These are phyloP conservation scores for Debaryomycetaceae sp. DNA, from an alignment of 1,139 yeast genomes.

Conservation along the genomic window DNA sequence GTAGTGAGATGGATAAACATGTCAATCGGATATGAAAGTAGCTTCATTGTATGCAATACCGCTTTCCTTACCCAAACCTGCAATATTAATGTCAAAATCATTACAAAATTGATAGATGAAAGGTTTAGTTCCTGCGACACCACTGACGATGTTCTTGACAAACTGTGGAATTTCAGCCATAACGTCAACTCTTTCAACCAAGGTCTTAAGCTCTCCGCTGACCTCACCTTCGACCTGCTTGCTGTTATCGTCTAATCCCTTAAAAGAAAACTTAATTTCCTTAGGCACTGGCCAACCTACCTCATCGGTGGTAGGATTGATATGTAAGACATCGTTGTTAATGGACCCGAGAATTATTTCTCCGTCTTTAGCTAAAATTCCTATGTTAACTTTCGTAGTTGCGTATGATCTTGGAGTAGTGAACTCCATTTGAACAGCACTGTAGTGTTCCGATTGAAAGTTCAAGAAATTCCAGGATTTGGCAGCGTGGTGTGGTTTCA, in stretches of 20 bases:
- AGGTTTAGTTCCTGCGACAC: slow-evolving; percentile 94
- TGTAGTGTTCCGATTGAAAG: slow-evolving; percentile 71
- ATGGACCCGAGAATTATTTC: slow-evolving; percentile 64
- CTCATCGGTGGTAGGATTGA: slow-evolving; percentile 58
- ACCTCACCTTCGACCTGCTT: slow-evolving; percentile 40
- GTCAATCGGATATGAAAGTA: slow-evolving; percentile 62
- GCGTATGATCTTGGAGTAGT: slow-evolving; percentile 92
- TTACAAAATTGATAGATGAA: slow-evolving; percentile 88
- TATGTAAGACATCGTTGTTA: slow-evolving; percentile 63
- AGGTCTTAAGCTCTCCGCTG: slow-evolving; percentile 50
- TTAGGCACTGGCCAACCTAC: slow-evolving; percentile 93
- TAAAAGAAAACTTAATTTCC: slow-evolving; percentile 53
- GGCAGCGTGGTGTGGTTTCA: slow-evolving; percentile 99
- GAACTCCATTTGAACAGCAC: slow-evolving; percentile 91
- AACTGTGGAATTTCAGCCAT: slow-evolving; percentile 96
- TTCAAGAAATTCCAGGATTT: slow-evolving; percentile 92
- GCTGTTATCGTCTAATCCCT: slow-evolving; percentile 24
- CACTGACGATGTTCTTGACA: slow-evolving; percentile 88
- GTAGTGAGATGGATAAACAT: not conserved
- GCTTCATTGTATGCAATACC: slow-evolving; percentile 82
- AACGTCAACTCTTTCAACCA: slow-evolving; percentile 91
- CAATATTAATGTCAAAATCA: slow-evolving; percentile 39
- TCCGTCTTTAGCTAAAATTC: slow-evolving; percentile 64
- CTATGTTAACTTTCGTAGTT: slow-evolving; percentile 74
- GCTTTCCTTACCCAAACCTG: slow-evolving; percentile 39